Conservation (phyloP, 768 basidiomycete genomes). For the Mrakia blollopis region DNA sequence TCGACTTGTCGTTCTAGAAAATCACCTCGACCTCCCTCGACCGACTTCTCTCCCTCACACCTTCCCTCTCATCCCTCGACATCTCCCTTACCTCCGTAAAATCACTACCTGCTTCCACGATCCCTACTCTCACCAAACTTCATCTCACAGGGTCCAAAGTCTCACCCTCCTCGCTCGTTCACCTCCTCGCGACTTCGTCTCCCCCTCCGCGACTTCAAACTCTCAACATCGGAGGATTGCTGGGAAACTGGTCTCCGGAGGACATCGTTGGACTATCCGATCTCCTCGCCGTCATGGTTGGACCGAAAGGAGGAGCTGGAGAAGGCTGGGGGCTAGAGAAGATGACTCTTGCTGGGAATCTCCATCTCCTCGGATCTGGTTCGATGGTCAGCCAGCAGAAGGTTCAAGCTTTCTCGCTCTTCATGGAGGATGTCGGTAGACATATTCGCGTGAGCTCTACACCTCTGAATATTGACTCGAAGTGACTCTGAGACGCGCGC, state of each 20-base stretch:
- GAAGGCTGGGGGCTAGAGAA: not conserved
- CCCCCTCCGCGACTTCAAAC: not conserved
- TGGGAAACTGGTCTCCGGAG: not conserved
- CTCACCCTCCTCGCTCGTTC: not conserved
- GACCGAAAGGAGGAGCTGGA: not conserved
- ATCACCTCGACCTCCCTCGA: slow-evolving; percentile 1
- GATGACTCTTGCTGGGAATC: not conserved
- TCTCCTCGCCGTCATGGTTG: not conserved
- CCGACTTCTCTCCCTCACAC: not conserved
- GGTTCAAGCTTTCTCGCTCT: not conserved
- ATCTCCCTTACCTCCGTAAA: slow-evolving; percentile 1
- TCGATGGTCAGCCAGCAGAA: not conserved
- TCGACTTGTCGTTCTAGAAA: not conserved
- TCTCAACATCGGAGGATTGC: slow-evolving; percentile 7
- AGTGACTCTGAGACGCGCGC: not conserved
- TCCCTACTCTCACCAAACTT: not conserved
- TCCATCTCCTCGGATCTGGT: not conserved
- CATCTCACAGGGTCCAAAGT: slow-evolving; percentile 10
- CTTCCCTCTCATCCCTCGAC: not conserved
- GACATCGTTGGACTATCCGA: not conserved
- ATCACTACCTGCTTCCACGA: not conserved
- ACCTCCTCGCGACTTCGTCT: not conserved
- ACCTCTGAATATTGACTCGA: not conserved
- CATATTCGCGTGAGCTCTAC: not conserved
- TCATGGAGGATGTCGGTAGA: slow-evolving; percentile 1